A percentile compares a stretch with the other conserved stretches of the same genome.
phyloP scores from a whole-genome alignment of 306 rosid genomes.

The Quercus aquifolioides region DNA sequence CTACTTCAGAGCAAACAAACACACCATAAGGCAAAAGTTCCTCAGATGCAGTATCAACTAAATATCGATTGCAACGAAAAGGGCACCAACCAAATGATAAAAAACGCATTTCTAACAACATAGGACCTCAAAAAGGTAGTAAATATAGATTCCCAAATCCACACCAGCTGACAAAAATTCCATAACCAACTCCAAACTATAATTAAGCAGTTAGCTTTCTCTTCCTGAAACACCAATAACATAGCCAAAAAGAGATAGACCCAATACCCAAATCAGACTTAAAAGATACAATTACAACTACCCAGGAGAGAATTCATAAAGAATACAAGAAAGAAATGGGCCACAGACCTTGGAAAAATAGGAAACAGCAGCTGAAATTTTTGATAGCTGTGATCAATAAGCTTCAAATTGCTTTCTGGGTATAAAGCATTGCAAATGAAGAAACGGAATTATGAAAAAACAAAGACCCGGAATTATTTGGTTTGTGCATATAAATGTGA shows the following conservation, averaged over 20 bases:
- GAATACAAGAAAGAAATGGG: not conserved
- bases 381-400: not conserved
- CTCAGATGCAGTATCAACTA: constrained; percentile 10
- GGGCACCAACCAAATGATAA: constrained; percentile 15
- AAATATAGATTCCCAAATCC: constrained; percentile 15
- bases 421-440: constrained; percentile 23
- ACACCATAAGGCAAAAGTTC: constrained; percentile 20
- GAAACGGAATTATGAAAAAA: constrained; percentile 9
- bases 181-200: constrained; percentile 22
- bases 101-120: not conserved
- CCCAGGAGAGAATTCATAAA: not conserved
- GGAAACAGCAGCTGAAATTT: constrained; percentile 7
- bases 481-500: constrained; percentile 3
- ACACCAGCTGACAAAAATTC: constrained; percentile 1
- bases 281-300: constrained; percentile 8
- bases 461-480: not conserved
- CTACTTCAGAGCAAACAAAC: constrained; percentile 25
- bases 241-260: not conserved
- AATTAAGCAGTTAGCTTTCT: not conserved
- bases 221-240: not conserved
- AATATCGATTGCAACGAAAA: constrained; percentile 18
- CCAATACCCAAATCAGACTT: not conserved
- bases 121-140: constrained; percentile 9
- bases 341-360: constrained; percentile 37
- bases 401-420: constrained; percentile 26